phyloP scores from a whole-genome alignment of 2,329 filamentous ascomycete species.

The Hypoxylon sp. region DNA sequence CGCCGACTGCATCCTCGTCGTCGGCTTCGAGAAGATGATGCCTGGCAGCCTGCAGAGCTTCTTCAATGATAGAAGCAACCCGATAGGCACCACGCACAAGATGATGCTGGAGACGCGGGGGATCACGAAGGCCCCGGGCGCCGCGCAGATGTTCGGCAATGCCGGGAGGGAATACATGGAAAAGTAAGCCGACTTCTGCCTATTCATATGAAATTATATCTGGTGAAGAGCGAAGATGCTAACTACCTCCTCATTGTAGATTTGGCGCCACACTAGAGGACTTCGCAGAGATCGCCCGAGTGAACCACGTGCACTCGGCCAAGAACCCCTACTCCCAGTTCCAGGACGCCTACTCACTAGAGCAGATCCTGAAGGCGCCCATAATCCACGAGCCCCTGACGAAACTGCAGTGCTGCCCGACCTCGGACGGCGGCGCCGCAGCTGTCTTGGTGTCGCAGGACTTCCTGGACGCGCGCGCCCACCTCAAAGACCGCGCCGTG shows the following conservation, averaged over 20 bases:
- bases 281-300: slow-evolving; percentile 92
- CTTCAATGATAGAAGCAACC: slow-evolving; percentile 87
- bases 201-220: neutral
- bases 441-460: slow-evolving; percentile 88
- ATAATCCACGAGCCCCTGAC: slow-evolving; percentile 90
- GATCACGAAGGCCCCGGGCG: slow-evolving; percentile 82
- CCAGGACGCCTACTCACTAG: slow-evolving; percentile 87
- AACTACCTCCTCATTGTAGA: slow-evolving; percentile 58
- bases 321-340: slow-evolving; percentile 99
- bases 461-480: slow-evolving; percentile 86
- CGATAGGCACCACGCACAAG: slow-evolving; percentile 75
- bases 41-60: slow-evolving; percentile 85
- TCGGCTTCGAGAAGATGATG: slow-evolving; percentile 99
- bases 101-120: slow-evolving; percentile 90
- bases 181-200: slow-evolving; percentile 66
- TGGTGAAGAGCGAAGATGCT: slow-evolving; percentile 20
- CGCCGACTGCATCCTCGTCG: slow-evolving; percentile 88
- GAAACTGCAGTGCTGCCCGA: slow-evolving; percentile 98
- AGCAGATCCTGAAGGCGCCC: slow-evolving; percentile 80
- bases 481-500: slow-evolving; percentile 85
- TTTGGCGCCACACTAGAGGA: slow-evolving; percentile 86
- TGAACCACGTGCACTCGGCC: slow-evolving; percentile 93
- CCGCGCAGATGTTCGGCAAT: slow-evolving; percentile 96
- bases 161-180: slow-evolving; percentile 95
- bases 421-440: slow-evolving; percentile 90